Evolutionary conservation across 164 flowering plant species (phyloP).

Genomic region (Stephania cephalantha): DNA sequence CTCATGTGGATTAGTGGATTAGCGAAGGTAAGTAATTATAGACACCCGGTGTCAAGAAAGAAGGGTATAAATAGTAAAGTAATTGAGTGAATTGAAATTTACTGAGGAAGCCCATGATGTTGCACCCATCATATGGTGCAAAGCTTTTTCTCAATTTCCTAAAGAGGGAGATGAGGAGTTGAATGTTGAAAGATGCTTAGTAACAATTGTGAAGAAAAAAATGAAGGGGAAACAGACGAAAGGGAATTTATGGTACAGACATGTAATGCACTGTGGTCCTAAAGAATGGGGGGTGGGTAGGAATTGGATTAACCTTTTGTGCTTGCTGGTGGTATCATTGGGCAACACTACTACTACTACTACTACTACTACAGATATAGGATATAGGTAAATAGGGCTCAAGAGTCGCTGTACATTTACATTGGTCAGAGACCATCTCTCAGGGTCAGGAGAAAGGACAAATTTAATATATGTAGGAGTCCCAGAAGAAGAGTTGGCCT

Average conservation of each 20-base stretch:
- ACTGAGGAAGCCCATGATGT: neutral
- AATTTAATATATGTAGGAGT: neutral
- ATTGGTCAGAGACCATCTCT: neutral
- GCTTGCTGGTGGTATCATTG: neutral
- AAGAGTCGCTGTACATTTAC: constrained; percentile 6
- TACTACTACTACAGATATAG: too few species aligned
- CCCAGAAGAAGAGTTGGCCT: neutral
- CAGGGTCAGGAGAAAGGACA: constrained; percentile 4
- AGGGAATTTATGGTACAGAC: neutral
- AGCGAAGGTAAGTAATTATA: too few species aligned
- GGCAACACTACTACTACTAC: neutral
- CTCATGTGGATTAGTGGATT: too few species aligned
- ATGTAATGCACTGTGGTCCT: constrained; percentile 8
- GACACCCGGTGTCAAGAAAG: neutral
- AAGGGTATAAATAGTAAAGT: neutral
- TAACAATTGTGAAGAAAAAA: neutral
- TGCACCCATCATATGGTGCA: neutral
- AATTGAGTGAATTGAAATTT: neutral
- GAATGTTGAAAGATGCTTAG: neutral
- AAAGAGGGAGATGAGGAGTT: neutral
- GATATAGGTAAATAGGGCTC: constrained; percentile 9
- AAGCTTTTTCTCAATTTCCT: too few species aligned
- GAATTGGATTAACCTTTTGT: neutral
- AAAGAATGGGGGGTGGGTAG: neutral
- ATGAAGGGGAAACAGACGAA: neutral